Conservation (phyloP, 2,329 filamentous ascomycete genomes). For the Calonectria pseudoturangicola region DNA sequence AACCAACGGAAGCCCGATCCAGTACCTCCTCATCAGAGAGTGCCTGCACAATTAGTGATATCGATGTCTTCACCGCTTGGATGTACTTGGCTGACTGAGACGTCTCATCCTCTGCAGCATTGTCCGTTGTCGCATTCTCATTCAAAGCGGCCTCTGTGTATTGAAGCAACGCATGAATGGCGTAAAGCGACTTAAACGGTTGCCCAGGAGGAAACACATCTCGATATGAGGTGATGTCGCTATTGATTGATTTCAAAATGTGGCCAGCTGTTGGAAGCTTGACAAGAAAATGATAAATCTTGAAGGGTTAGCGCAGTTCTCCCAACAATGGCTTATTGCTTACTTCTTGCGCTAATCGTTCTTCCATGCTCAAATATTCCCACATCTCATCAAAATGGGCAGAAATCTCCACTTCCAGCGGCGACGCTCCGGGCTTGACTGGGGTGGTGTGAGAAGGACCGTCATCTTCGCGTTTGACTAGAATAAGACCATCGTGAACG, state of each 20-base stretch:
- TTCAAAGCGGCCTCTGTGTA: conserved; percentile 71
- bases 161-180: conserved; percentile 78
- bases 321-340: conserved; percentile 39
- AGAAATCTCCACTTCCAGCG: conserved; percentile 86
- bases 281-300: conserved; percentile 83
- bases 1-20: conserved; percentile 54
- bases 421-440: conserved; percentile 71
- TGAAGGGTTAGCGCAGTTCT: conserved; percentile 44
- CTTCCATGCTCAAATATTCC: conserved; percentile 84
- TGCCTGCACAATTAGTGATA: conserved; percentile 75
- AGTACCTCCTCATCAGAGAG: conserved; percentile 75
- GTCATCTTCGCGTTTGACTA: conserved; percentile 77
- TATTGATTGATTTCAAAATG: conserved; percentile 76
- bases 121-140: conserved; percentile 40
- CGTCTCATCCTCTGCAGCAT: conserved; percentile 20
- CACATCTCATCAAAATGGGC: conserved; percentile 90
- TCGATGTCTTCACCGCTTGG: conserved; percentile 64
- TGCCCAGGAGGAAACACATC: conserved; percentile 81
- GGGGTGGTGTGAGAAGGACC: conserved; percentile 64
- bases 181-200: conserved; percentile 84
- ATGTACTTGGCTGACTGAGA: conserved; percentile 54
- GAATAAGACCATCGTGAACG: conserved; percentile 78
- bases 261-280: conserved; percentile 81
- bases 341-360: conserved; percentile 81
- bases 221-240: conserved; percentile 69